phyloP scores from a whole-genome alignment of 768 basidiomycete species.

The Kwoniella botswanensis region DNA sequence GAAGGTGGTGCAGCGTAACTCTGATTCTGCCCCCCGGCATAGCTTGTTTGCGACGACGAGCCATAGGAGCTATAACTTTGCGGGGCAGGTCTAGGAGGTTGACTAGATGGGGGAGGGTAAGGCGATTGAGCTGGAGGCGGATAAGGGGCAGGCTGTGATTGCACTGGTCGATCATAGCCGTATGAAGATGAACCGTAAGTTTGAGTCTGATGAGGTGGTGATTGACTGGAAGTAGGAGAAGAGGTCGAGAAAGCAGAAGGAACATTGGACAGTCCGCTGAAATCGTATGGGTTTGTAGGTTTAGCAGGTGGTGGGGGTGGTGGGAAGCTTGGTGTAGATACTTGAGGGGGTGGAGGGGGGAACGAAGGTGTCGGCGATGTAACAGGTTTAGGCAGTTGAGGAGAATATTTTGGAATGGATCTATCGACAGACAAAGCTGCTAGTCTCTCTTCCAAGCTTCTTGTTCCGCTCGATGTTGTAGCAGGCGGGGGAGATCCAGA shows the following conservation, averaged over 20 bases:
- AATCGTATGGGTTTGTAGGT: slow-evolving; percentile 54
- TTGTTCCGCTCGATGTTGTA: slow-evolving; percentile 36
- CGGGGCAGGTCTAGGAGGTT: slow-evolving; percentile 2
- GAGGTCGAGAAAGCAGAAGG: slow-evolving; percentile 46
- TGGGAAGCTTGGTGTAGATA: slow-evolving; percentile 28
- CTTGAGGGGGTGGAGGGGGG: slow-evolving; percentile 28
- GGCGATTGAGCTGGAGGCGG: slow-evolving; percentile 39
- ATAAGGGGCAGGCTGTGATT: slow-evolving; percentile 23
- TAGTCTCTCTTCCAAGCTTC: slow-evolving; percentile 44
- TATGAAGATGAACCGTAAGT: slow-evolving; percentile 20
- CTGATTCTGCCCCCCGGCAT: slow-evolving; percentile 1
- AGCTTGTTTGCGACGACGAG: slow-evolving; percentile 5
- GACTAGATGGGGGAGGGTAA: slow-evolving; percentile 64
- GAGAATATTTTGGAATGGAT: slow-evolving; percentile 17
- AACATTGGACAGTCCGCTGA: slow-evolving; percentile 38
- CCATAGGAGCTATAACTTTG: slow-evolving; percentile 26
- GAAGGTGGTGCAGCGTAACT: slow-evolving; percentile 22
- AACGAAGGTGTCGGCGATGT: slow-evolving; percentile 21
- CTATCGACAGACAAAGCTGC: slow-evolving; percentile 35
- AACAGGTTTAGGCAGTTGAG: slow-evolving; percentile 19
- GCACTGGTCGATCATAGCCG: slow-evolving; percentile 1
- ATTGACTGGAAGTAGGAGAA: slow-evolving; percentile 65
- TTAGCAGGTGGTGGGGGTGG: slow-evolving; percentile 62
- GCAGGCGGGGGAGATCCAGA: slow-evolving; percentile 53
- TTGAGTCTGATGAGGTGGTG: slow-evolving; percentile 1